Evolutionary conservation across 2,329 filamentous ascomycete genomes (phyloP).

Genomic region (Phialophora chinensis): DNA sequence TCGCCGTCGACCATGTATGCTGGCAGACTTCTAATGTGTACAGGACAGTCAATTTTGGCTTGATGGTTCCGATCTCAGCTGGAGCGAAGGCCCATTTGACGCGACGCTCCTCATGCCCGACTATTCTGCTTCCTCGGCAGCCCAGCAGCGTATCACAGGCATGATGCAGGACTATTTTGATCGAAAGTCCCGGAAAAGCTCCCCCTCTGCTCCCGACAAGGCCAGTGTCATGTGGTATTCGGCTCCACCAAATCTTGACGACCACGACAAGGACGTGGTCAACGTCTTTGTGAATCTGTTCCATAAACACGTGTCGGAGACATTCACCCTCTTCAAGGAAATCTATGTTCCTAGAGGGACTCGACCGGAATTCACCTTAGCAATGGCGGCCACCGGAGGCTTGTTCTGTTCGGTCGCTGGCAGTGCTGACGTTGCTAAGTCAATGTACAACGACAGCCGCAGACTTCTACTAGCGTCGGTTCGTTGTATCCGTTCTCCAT

Average conservation of each 20-base stretch:
- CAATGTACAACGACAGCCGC: conserved; percentile 31
- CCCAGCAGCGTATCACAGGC: conserved; percentile 22
- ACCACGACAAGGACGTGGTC: conserved; percentile 25
- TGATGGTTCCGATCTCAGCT: conserved; percentile 22
- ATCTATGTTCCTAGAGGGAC: not conserved
- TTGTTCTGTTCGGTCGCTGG: conserved; percentile 26
- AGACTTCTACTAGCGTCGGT: conserved; percentile 16
- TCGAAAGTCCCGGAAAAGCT: conserved; percentile 23
- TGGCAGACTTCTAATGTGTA: not conserved
- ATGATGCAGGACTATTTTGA: conserved; percentile 33
- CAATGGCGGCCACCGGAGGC: conserved; percentile 28
- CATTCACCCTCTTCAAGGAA: conserved; percentile 23
- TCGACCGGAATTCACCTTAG: conserved; percentile 19
- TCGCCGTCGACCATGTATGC: not conserved
- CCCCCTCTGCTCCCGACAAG: conserved; percentile 24
- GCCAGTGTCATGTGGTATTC: conserved; percentile 27
- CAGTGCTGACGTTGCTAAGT: conserved; percentile 26
- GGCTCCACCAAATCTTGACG: conserved; percentile 23
- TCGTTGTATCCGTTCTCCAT: not conserved
- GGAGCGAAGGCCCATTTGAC: conserved; percentile 20
- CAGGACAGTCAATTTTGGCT: conserved; percentile 29
- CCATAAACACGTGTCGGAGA: conserved; percentile 20
- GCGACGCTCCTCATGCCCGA: conserved; percentile 18
- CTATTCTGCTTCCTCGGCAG: conserved; percentile 20
- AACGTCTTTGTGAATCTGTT: conserved; percentile 20